Evolutionary conservation across 179 eudicot species (phyloP), one percentile per base, ranked within the genome.

Genomic region (Heliamphora pulchella): DNA sequence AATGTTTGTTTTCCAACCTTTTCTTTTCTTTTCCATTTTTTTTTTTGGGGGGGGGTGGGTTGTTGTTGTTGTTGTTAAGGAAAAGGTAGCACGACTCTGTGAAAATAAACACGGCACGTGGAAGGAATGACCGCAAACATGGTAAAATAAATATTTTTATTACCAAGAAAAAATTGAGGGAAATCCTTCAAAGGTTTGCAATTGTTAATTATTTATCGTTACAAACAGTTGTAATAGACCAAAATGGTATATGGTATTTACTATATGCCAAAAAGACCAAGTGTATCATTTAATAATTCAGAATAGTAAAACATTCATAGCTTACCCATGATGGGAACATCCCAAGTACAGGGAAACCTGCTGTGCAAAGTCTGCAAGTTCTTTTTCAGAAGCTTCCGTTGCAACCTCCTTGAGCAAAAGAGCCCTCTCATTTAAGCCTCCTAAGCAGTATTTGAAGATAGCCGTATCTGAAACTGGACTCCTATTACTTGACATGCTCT

Each of bases 321-420:
- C 72, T 84, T 91, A 96, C 99, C 98, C 84, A 84, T 96, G 99
- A 81, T 94, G 99, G 68, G 82, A 84, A 85, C 99, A 96, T 73
- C 98, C 96, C 58, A 94, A 84, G 78, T 86, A 92, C 65, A 89
- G 77, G 50, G 94, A 88, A 75, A 96, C 92, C 85, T 90, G 92
- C 79, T 87, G 87, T 6, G 94, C 98, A 82, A 96, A 89, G 75
- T 87, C 86, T 9, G 47, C 77, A 15, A 91, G 86, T 57, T 90
- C 91, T 77, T 87, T 81, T 80, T 86, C 90, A 20, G 90, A 85
- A 81, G 85, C 89, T 79, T 72, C 86, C 17, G 78, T 67, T 71
- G 89, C 86, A 55, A 90, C 82, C 83, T 91, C 98, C 90, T 91
- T 92, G 63, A 96, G 91, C 84, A 96, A 83, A 71, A 81, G 82